Evolutionary conservation across 2,329 filamentous ascomycete genomes (phyloP), one percentile per base, ranked within the genome.

Genomic region (Phoma herbarum): DNA sequence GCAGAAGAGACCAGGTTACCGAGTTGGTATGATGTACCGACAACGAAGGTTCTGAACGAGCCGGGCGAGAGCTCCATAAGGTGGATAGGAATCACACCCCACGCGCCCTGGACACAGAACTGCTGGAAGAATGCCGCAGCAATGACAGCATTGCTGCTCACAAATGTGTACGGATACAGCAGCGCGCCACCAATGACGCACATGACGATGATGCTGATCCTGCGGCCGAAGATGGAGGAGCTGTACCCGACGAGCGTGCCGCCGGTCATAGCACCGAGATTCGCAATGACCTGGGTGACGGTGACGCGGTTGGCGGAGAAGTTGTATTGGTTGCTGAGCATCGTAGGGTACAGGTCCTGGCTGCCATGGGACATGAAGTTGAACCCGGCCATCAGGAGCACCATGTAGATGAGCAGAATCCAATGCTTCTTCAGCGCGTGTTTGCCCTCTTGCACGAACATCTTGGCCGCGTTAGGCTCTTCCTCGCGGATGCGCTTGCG

Each of bases 311-410:
- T 77, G 28, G 77, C 54, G 9, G 78, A 81, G 76, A 87, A 87
- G 52, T 80, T 77, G 74, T 83, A 86, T 66, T 86, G 82, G 63
- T 83, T 90, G 77, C 78, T 68, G 14, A 87, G 72, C 80, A 88
- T 84, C 3, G 85, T 86, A 0, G 84, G 85, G 63, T 87, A 88
- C 2, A 88, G 75, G 74, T 89, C 86, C 68, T 90, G 87, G 22
- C 86, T 90, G 52, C 90, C 90, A 72, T 93, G 91, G 18, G 88
- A 90, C 90, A 95, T 93, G 73, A 95, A 96, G 79, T 96, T 96
- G 82, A 96, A 95, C 4, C 92, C 92, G 1, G 91, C 89, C 91
- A 96, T 96, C 37, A 96, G 82, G 20, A 96, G 81, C 7, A 96
- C 91, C 57, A 96, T 82, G 78, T 97, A 97, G 33, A 88, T 80